Percentiles rank a stretch among this genome's conserved stretches.
These are phyloP conservation scores for Funneliformis mosseae DNA, from an alignment of 192 early-diverging fungal genomes.

Conservation along the genomic window DNA sequence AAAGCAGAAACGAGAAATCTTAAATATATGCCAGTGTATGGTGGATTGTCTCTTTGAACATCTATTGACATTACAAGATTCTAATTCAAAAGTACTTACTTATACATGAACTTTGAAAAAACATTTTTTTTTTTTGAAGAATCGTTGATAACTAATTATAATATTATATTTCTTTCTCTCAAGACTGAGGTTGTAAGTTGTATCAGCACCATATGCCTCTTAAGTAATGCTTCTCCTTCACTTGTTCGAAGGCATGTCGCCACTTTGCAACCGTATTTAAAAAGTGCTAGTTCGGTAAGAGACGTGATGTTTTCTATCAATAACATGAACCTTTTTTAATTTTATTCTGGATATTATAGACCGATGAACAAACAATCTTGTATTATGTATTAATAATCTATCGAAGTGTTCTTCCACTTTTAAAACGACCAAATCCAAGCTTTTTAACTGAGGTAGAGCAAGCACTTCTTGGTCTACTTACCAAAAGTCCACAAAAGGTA, in stretches of 20 bases:
- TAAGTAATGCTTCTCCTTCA: constrained; percentile 58
- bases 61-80: constrained; percentile 67
- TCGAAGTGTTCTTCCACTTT: constrained; percentile 53
- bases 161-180: constrained; percentile 17
- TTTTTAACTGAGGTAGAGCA: constrained; percentile 61
- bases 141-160: constrained; percentile 19
- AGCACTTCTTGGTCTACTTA: constrained; percentile 60
- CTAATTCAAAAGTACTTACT: constrained; percentile 32
- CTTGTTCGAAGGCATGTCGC: constrained; percentile 55
- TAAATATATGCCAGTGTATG: constrained; percentile 62
- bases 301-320: not conserved
- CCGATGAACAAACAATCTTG: constrained; percentile 53
- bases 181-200: constrained; percentile 39
- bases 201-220: constrained; percentile 52
- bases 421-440: constrained; percentile 53
- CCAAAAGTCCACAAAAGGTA: constrained; percentile 54
- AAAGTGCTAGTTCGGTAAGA: constrained; percentile 34
- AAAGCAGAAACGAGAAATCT: constrained; percentile 45
- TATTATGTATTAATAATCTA: constrained; percentile 58
- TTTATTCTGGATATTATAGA: constrained; percentile 25
- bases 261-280: constrained; percentile 62
- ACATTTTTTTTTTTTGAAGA: not conserved
- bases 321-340: not conserved
- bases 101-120: not conserved
- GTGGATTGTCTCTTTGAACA: constrained; percentile 79